phyloP scores from a whole-genome alignment of 2,329 filamentous ascomycete genomes.

The Hortaea werneckii region DNA sequence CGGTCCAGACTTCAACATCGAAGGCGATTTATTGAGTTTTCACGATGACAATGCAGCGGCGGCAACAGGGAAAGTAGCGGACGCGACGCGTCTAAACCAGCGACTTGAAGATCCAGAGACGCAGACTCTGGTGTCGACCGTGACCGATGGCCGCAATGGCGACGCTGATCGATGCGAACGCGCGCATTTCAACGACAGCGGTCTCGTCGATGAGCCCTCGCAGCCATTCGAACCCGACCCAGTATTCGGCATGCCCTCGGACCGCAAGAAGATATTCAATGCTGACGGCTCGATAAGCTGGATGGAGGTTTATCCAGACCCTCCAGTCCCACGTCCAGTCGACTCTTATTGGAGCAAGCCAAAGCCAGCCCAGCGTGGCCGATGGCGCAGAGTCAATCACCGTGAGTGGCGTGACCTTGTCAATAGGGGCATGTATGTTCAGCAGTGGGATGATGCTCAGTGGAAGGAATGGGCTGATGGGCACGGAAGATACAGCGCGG shows the following conservation, averaged over 20 bases:
- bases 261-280: no score
- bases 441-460: constrained; percentile 7
- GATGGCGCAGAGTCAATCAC: not conserved
- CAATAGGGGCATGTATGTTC: constrained; percentile 7
- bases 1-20: not conserved
- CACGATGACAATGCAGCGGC: not conserved
- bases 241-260: no score
- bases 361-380: not conserved
- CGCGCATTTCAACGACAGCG: not conserved
- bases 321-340: not conserved
- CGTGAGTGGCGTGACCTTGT: not conserved
- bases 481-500: constrained; percentile 3
- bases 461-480: constrained; percentile 9
- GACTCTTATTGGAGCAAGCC: not conserved
- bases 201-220: not conserved
- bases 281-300: no score
- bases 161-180: not conserved
- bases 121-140: not conserved
- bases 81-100: not conserved
- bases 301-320: not conserved
- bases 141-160: not conserved
- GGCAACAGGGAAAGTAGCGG: not conserved
- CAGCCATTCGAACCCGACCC: no score
- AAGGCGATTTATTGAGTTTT: not conserved
- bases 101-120: not conserved